Conservation (phyloP, 495 filamentous ascomycete species). For the Neurospora sp. region DNA sequence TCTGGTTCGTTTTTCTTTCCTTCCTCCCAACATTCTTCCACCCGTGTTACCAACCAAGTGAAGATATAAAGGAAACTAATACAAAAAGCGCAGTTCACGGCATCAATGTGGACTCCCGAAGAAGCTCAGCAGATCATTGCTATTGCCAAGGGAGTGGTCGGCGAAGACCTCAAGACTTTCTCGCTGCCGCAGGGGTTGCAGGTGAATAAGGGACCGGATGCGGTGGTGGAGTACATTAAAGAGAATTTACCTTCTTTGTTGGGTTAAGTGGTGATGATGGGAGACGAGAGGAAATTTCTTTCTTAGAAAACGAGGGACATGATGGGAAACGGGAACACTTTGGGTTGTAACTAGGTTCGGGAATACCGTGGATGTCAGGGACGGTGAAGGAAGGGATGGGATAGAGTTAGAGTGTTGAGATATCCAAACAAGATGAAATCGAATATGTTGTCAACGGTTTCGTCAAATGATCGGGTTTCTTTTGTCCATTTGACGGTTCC, state of each 20-base stretch:
- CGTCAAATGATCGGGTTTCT: too few species aligned
- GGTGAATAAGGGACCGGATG: slow-evolving; percentile 53
- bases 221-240: slow-evolving; percentile 52
- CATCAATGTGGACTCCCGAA: slow-evolving; percentile 58
- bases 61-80: slow-evolving; percentile 30
- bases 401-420: too few species aligned
- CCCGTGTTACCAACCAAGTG: too few species aligned
- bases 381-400: neutral
- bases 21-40: neutral
- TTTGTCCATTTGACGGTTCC: too few species aligned
- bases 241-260: slow-evolving; percentile 47
- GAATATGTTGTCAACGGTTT: too few species aligned
- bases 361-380: neutral
- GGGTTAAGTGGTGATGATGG: slow-evolving; percentile 7
- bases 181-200: slow-evolving; percentile 56
- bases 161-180: slow-evolving; percentile 40
- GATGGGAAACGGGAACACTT: too few species aligned
- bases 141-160: slow-evolving; percentile 37
- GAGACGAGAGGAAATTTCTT: too few species aligned
- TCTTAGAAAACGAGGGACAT: too few species aligned
- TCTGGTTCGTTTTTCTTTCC: slow-evolving; percentile 4
- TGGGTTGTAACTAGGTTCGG: neutral
- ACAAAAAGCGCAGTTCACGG: slow-evolving; percentile 46
- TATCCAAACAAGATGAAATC: too few species aligned
- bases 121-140: slow-evolving; percentile 44